phyloP scores from a whole-genome alignment of 148 eudicot species.

The Agrostemma githago region DNA sequence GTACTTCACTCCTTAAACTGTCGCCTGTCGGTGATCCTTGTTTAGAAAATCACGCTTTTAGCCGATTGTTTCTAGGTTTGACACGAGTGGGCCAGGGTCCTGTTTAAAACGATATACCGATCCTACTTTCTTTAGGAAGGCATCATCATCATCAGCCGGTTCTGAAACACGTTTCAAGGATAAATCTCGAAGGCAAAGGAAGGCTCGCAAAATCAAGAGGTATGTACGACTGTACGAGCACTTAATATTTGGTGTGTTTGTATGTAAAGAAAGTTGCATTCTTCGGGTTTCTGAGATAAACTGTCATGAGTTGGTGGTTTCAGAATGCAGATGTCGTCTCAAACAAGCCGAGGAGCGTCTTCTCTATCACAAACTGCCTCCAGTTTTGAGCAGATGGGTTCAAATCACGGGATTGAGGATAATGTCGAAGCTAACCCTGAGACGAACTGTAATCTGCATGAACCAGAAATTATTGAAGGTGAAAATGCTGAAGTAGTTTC shows the following conservation, averaged over 20 bases:
- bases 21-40: not conserved
- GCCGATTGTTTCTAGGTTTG: slow-evolving; percentile 56
- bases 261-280: not conserved
- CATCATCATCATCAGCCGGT: slow-evolving; percentile 34
- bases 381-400: slow-evolving; percentile 24
- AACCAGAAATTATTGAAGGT: slow-evolving; percentile 17
- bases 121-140: slow-evolving; percentile 77
- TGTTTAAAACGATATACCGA: slow-evolving; percentile 92
- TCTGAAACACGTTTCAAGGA: slow-evolving; percentile 32
- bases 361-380: too few species aligned
- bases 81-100: slow-evolving; percentile 87
- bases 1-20: slow-evolving; percentile 16
- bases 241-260: not conserved
- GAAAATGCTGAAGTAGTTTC: slow-evolving; percentile 23
- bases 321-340: slow-evolving; percentile 56
- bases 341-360: slow-evolving; percentile 33
- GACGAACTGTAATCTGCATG: slow-evolving; percentile 20
- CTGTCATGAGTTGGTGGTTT: slow-evolving; percentile 16
- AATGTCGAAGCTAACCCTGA: slow-evolving; percentile 27
- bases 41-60: slow-evolving; percentile 9
- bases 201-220: slow-evolving; percentile 64
- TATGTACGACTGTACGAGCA: slow-evolving; percentile 26
- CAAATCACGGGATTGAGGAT: slow-evolving; percentile 23
- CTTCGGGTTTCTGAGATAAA: slow-evolving; percentile 9
- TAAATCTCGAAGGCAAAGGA: slow-evolving; percentile 45